phyloP scores from a whole-genome alignment of 2,329 filamentous ascomycete genomes.

The Thelonectria blattea region DNA sequence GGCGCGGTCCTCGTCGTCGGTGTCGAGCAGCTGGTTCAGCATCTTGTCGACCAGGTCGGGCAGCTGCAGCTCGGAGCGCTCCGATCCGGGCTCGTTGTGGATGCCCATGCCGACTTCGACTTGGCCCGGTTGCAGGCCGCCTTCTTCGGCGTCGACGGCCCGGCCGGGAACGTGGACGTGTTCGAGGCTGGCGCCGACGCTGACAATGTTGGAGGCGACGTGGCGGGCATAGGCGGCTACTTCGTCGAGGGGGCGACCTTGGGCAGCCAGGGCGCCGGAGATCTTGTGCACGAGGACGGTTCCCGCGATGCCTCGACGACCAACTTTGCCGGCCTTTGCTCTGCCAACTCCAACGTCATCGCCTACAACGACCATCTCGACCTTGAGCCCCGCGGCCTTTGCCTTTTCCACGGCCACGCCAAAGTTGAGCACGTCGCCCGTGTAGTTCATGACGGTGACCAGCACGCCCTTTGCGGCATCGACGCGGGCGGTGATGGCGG shows the following conservation, averaged over 20 bases:
- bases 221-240: slow-evolving; percentile 75
- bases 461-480: slow-evolving; percentile 76
- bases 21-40: slow-evolving; percentile 72
- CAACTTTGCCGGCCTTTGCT: slow-evolving; percentile 85
- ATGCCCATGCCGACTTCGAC: slow-evolving; percentile 79
- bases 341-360: slow-evolving; percentile 92
- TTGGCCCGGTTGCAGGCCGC: slow-evolving; percentile 60
- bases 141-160: slow-evolving; percentile 59
- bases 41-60: slow-evolving; percentile 66
- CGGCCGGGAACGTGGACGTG: slow-evolving; percentile 95
- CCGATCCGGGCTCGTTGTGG: slow-evolving; percentile 71
- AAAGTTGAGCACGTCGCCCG: slow-evolving; percentile 88
- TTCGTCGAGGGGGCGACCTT: slow-evolving; percentile 70
- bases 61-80: slow-evolving; percentile 57
- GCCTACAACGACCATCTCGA: slow-evolving; percentile 89
- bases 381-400: slow-evolving; percentile 74
- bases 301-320: slow-evolving; percentile 86
- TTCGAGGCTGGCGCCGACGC: slow-evolving; percentile 82
- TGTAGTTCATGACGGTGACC: slow-evolving; percentile 96
- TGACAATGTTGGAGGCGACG: slow-evolving; percentile 77
- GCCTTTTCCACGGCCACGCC: slow-evolving; percentile 94
- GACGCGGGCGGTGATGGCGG: slow-evolving; percentile 75
- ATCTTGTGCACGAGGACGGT: slow-evolving; percentile 94
- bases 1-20: slow-evolving; percentile 70
- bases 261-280: slow-evolving; percentile 79